These are phyloP conservation scores for Crithidia thermophila DNA, from an alignment of 208 protist genomes.

Conservation along the genomic window DNA sequence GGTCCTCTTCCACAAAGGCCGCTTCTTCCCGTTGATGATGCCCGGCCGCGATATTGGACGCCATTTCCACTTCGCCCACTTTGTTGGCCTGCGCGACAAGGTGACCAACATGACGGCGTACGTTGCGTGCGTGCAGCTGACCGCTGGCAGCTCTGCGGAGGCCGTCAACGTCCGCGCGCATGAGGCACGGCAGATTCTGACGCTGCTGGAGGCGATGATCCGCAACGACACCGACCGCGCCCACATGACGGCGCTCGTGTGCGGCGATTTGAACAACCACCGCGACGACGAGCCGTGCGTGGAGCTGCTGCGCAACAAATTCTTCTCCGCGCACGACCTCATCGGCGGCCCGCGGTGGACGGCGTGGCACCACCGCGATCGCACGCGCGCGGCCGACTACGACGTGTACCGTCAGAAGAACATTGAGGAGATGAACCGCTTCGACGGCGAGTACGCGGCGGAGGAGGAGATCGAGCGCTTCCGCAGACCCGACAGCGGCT, in stretches of 20 bases:
- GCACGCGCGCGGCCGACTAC: constrained; percentile 27
- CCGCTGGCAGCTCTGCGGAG: constrained; percentile 56
- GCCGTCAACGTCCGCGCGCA: constrained; percentile 54
- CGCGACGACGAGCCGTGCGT: constrained; percentile 80
- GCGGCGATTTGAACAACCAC: constrained; percentile 83
- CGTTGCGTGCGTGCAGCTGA: constrained; percentile 76
- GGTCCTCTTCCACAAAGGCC: constrained; percentile 85
- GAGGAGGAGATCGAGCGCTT: constrained; percentile 52
- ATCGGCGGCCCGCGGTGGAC: constrained; percentile 87
- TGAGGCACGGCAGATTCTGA: constrained; percentile 66
- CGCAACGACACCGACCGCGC: constrained; percentile 68
- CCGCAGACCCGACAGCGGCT: constrained; percentile 10
- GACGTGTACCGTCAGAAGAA: constrained; percentile 49
- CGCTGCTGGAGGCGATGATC: constrained; percentile 60
- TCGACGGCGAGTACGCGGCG: constrained; percentile 33
- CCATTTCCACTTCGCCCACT: constrained; percentile 76
- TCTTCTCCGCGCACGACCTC: constrained; percentile 86
- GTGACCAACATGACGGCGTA: constrained; percentile 84
- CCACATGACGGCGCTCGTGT: constrained; percentile 64
- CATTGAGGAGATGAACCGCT: constrained; percentile 34
- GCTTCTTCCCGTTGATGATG: constrained; percentile 84
- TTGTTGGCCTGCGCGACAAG: constrained; percentile 75
- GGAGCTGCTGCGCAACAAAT: constrained; percentile 54
- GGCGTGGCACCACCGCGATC: constrained; percentile 69
- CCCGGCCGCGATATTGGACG: constrained; percentile 63